Evolutionary conservation across 2,329 filamentous ascomycete species (phyloP).

Genomic region (Neofusicoccum ribis): DNA sequence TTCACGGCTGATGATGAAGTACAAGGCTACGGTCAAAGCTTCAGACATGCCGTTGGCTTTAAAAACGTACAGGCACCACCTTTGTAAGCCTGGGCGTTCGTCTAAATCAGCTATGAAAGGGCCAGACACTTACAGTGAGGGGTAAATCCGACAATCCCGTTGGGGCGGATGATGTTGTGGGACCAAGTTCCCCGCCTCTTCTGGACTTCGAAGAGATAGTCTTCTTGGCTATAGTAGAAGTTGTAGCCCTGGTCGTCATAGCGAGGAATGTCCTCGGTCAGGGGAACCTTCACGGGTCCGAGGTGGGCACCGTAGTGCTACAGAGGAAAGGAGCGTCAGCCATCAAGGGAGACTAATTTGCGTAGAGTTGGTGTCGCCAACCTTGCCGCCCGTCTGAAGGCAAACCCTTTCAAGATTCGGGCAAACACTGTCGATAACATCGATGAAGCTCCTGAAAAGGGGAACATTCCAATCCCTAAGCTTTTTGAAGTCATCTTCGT

Average conservation of each 20-base stretch:
- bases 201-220: slow-evolving; percentile 4
- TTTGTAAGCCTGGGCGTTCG: neutral
- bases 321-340: neutral
- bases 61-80: slow-evolving; percentile 8
- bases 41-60: slow-evolving; percentile 42
- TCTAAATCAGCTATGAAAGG: no score
- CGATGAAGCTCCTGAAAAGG: slow-evolving; percentile 14
- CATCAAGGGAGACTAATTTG: neutral
- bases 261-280: slow-evolving; percentile 7
- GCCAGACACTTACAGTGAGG: neutral
- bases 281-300: neutral
- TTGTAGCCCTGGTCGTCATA: neutral
- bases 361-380: neutral
- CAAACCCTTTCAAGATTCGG: slow-evolving; percentile 3
- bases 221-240: slow-evolving; percentile 5
- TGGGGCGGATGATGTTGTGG: slow-evolving; percentile 15
- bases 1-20: slow-evolving; percentile 39
- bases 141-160: slow-evolving; percentile 11
- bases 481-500: slow-evolving; percentile 21
- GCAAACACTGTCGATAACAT: slow-evolving; percentile 6
- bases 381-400: slow-evolving; percentile 9
- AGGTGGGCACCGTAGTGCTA: slow-evolving; percentile 15
- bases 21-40: slow-evolving; percentile 43
- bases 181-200: neutral
- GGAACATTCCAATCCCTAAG: neutral